Evolutionary conservation across 257 asterid genomes (phyloP), one percentile per base, ranked within the genome.

Genomic region (Ilex asprella): DNA sequence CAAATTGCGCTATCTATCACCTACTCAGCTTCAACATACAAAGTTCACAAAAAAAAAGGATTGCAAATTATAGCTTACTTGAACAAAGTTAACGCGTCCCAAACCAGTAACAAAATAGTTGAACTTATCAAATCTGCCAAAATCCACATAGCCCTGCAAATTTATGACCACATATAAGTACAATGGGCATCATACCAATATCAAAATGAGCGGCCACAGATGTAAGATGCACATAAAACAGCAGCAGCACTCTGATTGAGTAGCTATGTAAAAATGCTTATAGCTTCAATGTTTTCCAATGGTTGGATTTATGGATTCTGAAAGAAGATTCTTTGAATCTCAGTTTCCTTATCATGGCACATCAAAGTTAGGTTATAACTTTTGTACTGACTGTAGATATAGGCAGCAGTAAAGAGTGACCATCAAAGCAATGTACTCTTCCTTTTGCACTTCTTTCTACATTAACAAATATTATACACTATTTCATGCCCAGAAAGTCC

Each of bases 91-190:
- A 60, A 62, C 67, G 61, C 61, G 65, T 31, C 87, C 95, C 61
- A 86, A 78, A 73, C 93, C 77, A 70, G 95, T 78, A 70, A 67
- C 74, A 75, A 89, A 92, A 63, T 76, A 62, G 68, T 81, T 81
- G 80, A 84, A 64, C 71, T 74, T 81, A 57, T 89, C 93, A 83
- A 79, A 92, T 77, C 98, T 83, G 65, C 98, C 98, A 71, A 73
- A 92, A 82, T 81, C 95, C 66, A 88, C 84, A 76, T 92, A 92
- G 58, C 98, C 98, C 98, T 88, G 80, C 75, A 66, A 69, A 66
- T 69, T 68, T 58, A 65, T 27, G 35, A 64, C 35, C 56, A 71
- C 58, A 58, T 12, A 46, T 31, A 59, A 56, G 60, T 21, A 62
- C 35, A 59, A 60, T 69, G 67, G 62, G 71, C 73, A 75, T 44